phyloP scores from a whole-genome alignment of 768 basidiomycete species.

The Suillus americanus region DNA sequence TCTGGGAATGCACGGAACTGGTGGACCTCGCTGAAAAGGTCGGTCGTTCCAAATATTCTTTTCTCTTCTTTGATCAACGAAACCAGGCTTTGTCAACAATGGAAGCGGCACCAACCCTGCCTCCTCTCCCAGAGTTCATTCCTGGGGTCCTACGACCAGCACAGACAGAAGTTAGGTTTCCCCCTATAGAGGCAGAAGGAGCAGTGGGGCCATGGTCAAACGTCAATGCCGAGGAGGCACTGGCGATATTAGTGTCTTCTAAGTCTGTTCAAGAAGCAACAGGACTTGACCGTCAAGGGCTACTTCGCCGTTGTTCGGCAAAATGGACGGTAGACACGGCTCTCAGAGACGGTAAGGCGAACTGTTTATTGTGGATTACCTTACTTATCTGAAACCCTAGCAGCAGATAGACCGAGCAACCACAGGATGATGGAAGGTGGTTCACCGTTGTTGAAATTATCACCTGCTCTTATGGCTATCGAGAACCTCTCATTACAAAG shows the following conservation, averaged over 20 bases:
- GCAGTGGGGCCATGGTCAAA: constrained; percentile 31
- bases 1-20: constrained; percentile 67
- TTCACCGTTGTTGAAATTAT: constrained; percentile 75
- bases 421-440: constrained; percentile 70
- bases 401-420: constrained; percentile 51
- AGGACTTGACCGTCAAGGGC: constrained; percentile 55
- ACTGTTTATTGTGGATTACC: constrained; percentile 7
- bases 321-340: constrained; percentile 79
- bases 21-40: constrained; percentile 58
- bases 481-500: constrained; percentile 89
- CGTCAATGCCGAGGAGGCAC: constrained; percentile 52
- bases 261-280: constrained; percentile 60
- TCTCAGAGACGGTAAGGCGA: constrained; percentile 67
- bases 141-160: constrained; percentile 45
- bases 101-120: constrained; percentile 38
- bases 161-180: constrained; percentile 44
- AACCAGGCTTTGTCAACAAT: constrained; percentile 46
- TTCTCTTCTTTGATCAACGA: constrained; percentile 10
- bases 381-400: constrained; percentile 30
- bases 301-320: constrained; percentile 53
- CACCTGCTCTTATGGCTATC: constrained; percentile 86
- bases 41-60: constrained; percentile 16
- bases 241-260: constrained; percentile 56
- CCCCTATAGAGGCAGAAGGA: constrained; percentile 25
- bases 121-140: constrained; percentile 32